Evolutionary conservation across 2,329 filamentous ascomycete species (phyloP).

Genomic region (Fusarium odoratissimum): DNA sequence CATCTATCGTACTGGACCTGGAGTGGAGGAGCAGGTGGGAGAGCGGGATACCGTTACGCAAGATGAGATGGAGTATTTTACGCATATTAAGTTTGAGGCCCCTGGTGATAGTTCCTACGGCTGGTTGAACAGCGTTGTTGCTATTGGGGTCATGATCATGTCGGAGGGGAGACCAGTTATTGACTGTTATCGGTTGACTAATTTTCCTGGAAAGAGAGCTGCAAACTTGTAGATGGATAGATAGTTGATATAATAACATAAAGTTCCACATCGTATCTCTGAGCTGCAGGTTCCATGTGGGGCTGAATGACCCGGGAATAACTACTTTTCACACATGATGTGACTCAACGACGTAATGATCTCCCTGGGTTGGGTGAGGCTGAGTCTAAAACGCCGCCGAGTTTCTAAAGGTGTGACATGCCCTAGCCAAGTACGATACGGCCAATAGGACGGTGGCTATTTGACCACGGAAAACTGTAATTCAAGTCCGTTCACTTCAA

Average conservation of each 20-base stretch:
- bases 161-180: conserved; percentile 32
- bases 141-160: conserved; percentile 34
- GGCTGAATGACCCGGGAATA: background rate
- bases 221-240: background rate
- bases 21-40: background rate
- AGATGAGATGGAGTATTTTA: conserved; percentile 39
- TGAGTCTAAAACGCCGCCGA: background rate
- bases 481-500: background rate
- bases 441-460: background rate
- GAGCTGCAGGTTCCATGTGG: background rate
- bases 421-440: background rate
- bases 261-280: background rate
- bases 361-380: background rate
- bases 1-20: conserved; percentile 33
- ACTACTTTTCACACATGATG: background rate
- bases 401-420: background rate
- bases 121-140: conserved; percentile 35
- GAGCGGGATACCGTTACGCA: conserved; percentile 25
- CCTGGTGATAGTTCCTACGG: conserved; percentile 23
- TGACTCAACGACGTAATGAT: background rate
- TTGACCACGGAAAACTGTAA: background rate
- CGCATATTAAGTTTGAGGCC: conserved; percentile 33
- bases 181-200: conserved; percentile 38
- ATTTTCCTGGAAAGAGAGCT: conserved; percentile 29
- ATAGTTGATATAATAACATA: background rate